Evolutionary conservation across 495 filamentous ascomycete genomes (phyloP), one percentile per base, ranked within the genome.

Genomic region (Umbilicaria muhlenbergii): DNA sequence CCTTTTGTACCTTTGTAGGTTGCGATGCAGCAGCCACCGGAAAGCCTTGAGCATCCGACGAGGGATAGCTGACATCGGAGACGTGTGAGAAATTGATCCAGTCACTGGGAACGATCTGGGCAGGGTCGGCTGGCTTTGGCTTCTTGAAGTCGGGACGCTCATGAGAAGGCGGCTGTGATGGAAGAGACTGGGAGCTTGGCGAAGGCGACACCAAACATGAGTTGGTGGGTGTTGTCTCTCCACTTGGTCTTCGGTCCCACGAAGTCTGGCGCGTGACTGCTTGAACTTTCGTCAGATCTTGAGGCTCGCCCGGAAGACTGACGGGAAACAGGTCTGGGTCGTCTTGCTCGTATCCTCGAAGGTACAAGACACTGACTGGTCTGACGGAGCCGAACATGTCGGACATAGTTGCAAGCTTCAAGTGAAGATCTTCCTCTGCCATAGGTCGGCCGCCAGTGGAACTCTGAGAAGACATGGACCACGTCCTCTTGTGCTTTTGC

Each of bases 321-420:
- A 95, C 87, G 0, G 91, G 91, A 53, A 82, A 80, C 13, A 81
- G 57, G 60, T 96, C 92, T 2, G 88, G 86, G 53, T 98, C 91
- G 54, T 98, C 91, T 12, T 74, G 60, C 17, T 86, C 83, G 2
- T 83, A 80, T 39, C 87, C 92, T 34, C 78, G 76, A 13, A 98
- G 73, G 51, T 82, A 84, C 17, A 98, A 67, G 11, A 89, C 67
- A 59, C 87, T 95, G 18, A 87, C 76, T 3, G 86, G 78, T 11
- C 84, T 73, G 2, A 86, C 93, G 38, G 86, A 94, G 11, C 81
- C 86, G 57, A 95, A 94, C 91, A 96, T 96, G 51, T 92, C 89
- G 56, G 94, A 83, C 55, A 92, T 72, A 21, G 76, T 80, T 38
- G 77, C 73, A 14, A 95, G 67, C 59, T 93, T 94, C 46, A 74